Evolutionary conservation across 2,329 filamentous ascomycete genomes (phyloP).

Genomic region (Botrytis cinerea): DNA sequence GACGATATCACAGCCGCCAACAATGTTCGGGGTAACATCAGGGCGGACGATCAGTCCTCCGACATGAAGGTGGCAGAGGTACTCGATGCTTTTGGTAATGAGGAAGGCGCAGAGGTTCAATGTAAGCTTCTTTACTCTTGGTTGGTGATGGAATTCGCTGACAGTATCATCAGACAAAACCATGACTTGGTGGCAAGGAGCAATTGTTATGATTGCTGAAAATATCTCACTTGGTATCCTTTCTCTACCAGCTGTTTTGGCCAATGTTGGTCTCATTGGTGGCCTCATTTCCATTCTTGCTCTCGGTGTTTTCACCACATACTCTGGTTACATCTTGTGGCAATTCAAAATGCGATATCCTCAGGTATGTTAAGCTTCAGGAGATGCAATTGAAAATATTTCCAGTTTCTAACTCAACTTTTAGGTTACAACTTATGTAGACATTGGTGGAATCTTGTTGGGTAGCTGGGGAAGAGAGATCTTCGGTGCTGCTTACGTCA

Average conservation of each 20-base stretch:
- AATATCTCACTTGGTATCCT: constrained; percentile 28
- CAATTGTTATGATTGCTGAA: constrained; percentile 25
- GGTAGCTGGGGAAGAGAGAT: constrained; percentile 49
- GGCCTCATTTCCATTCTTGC: constrained; percentile 52
- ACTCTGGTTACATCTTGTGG: constrained; percentile 61
- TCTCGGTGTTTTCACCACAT: constrained; percentile 58
- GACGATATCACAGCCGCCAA: constrained; percentile 16
- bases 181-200: constrained; percentile 26
- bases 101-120: constrained; percentile 30
- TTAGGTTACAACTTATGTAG: constrained; percentile 49
- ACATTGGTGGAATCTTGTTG: constrained; percentile 56
- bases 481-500: constrained; percentile 51
- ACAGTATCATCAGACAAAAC: constrained; percentile 20
- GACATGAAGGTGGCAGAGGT: constrained; percentile 29
- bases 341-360: constrained; percentile 58
- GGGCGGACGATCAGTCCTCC: constrained; percentile 23
- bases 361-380: constrained; percentile 42
- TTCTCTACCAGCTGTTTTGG: constrained; percentile 25
- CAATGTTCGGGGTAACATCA: constrained; percentile 9
- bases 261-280: constrained; percentile 25
- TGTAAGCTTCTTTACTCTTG: constrained; percentile 17
- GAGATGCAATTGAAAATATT: not conserved
- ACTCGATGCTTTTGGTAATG: constrained; percentile 28
- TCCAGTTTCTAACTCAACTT: not conserved
- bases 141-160: not conserved